A percentile compares a stretch with the other conserved stretches of the same genome.
Evolutionary conservation across 176 grass and related monocot species (phyloP).

Genomic region (Carex pumila): DNA sequence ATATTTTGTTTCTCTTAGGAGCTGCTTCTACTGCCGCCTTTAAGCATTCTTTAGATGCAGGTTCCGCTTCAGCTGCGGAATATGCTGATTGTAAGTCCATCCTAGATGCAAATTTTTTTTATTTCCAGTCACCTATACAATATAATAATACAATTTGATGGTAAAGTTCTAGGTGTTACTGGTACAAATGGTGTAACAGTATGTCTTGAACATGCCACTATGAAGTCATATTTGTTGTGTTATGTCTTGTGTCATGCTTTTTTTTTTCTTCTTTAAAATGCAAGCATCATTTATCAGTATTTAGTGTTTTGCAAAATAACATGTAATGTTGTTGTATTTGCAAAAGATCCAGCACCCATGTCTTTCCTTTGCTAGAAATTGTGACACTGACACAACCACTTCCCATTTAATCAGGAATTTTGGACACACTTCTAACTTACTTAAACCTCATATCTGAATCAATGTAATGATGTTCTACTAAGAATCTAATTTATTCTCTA

Average conservation of each 20-base stretch:
- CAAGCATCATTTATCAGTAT: not conserved
- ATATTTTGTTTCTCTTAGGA: constrained; percentile 47
- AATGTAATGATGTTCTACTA: not conserved
- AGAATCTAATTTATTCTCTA: not conserved
- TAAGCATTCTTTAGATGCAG: constrained; percentile 30
- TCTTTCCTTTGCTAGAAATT: not conserved
- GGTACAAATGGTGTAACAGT: not conserved
- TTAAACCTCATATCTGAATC: not conserved
- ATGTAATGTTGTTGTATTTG: not conserved
- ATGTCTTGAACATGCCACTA: not conserved
- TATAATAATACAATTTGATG: not conserved
- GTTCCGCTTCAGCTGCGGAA: constrained; percentile 44
- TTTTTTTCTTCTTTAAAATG: not conserved
- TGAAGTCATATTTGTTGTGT: not conserved
- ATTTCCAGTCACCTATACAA: not conserved
- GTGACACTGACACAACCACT: not conserved
- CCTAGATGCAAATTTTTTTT: not conserved
- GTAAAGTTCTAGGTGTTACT: not conserved
- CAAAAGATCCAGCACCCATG: not conserved
- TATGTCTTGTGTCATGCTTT: not conserved
- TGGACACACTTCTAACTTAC: not conserved
- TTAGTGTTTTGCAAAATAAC: not conserved
- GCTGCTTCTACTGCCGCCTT: constrained; percentile 37
- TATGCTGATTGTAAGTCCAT: constrained; percentile 80
- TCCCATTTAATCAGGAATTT: not conserved